Percentiles rank a stretch among this genome's conserved stretches.
Evolutionary conservation across 2,329 filamentous ascomycete genomes (phyloP).

Genomic region (Fusarium sp.): DNA sequence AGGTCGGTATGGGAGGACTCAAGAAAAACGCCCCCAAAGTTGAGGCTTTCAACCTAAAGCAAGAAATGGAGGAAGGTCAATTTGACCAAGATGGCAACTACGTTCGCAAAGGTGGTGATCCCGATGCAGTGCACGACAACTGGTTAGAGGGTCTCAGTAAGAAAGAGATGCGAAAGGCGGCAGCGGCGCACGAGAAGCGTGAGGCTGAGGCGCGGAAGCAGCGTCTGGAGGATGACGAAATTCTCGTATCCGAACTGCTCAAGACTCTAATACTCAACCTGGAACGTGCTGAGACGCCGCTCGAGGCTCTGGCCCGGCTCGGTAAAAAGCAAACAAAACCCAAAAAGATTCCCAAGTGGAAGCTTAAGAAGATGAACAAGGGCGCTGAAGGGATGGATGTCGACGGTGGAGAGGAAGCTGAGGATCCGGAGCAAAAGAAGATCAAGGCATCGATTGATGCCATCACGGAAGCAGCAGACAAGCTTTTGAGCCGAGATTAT

Average conservation of each 20-base stretch:
- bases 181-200: slow-evolving; percentile 85
- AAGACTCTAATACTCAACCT: slow-evolving; percentile 77
- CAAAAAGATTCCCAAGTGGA: slow-evolving; percentile 71
- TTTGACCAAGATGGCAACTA: slow-evolving; percentile 95
- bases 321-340: slow-evolving; percentile 74
- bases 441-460: slow-evolving; percentile 80
- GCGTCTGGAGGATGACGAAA: slow-evolving; percentile 77
- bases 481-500: slow-evolving; percentile 83
- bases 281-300: slow-evolving; percentile 82
- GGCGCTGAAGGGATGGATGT: slow-evolving; percentile 75
- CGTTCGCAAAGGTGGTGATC: slow-evolving; percentile 87
- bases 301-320: slow-evolving; percentile 87
- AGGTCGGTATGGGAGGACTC: slow-evolving; percentile 88
- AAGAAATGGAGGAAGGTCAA: slow-evolving; percentile 89
- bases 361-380: slow-evolving; percentile 74
- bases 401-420: slow-evolving; percentile 58
- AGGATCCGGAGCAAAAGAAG: slow-evolving; percentile 75
- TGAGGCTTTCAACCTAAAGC: slow-evolving; percentile 94
- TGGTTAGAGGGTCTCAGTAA: slow-evolving; percentile 95
- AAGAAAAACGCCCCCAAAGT: slow-evolving; percentile 94
- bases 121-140: slow-evolving; percentile 88
- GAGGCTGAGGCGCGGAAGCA: slow-evolving; percentile 80
- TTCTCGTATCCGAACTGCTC: slow-evolving; percentile 79
- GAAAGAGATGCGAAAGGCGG: slow-evolving; percentile 90
- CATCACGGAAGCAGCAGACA: slow-evolving; percentile 91